Conservation (phyloP, 2,329 filamentous ascomycete genomes). For the Didymella lethalis region DNA sequence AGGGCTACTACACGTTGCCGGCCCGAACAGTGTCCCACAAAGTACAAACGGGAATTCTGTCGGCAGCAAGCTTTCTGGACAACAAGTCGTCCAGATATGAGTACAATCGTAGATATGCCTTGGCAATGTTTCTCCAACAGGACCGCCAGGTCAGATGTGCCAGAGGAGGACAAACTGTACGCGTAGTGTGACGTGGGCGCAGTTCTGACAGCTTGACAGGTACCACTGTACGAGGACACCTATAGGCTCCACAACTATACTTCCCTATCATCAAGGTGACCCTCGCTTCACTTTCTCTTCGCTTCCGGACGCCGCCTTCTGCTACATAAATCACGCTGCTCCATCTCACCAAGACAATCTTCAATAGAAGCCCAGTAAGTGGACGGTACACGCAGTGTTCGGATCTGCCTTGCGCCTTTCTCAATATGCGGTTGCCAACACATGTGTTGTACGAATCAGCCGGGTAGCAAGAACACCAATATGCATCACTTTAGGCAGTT, state of each 20-base stretch:
- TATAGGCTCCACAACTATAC: slow-evolving; percentile 1
- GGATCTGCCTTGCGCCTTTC: background rate
- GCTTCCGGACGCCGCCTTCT: background rate
- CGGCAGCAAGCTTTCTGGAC: background rate
- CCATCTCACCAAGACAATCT: background rate
- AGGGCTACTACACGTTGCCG: background rate
- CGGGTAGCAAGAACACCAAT: background rate
- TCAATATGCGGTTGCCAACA: slow-evolving; percentile 7
- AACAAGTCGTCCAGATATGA: background rate
- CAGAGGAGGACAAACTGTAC: slow-evolving; percentile 9
- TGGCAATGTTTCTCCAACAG: slow-evolving; percentile 13
- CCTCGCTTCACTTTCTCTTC: background rate
- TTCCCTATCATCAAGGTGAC: background rate
- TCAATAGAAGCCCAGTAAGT: background rate
- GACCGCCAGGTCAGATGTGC: slow-evolving; percentile 25
- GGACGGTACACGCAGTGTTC: background rate
- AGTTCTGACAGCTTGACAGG: slow-evolving; percentile 38
- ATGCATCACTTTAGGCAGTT: background rate
- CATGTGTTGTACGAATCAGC: slow-evolving; percentile 5
- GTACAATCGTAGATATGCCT: background rate
- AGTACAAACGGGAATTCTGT: background rate
- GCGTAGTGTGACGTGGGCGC: slow-evolving; percentile 17
- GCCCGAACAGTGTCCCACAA: background rate
- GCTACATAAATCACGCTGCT: background rate
- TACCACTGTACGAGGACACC: slow-evolving; percentile 30